These are phyloP conservation scores for Cucurbita argyrosperma DNA, from an alignment of 306 rosid species.

Conservation along the genomic window DNA sequence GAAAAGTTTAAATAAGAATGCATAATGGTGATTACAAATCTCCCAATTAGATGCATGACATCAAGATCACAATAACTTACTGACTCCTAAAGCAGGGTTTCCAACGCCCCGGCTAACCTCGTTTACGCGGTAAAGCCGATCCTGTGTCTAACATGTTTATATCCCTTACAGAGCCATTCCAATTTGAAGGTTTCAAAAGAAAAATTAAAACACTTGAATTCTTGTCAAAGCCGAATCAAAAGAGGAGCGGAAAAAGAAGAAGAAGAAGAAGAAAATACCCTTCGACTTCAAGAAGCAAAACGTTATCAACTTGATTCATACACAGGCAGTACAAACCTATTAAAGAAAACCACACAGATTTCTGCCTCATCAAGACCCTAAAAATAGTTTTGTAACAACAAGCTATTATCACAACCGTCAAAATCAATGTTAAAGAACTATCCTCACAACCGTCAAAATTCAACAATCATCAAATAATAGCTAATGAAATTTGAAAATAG, in stretches of 20 bases:
- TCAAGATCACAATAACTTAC: constrained; percentile 4
- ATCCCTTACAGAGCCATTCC: constrained; percentile 4
- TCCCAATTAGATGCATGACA: not conserved
- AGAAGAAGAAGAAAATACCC: not conserved
- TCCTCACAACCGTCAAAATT: not conserved
- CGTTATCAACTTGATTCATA: not conserved
- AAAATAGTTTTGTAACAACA: not conserved
- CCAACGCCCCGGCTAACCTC: not conserved
- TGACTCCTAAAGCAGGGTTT: not conserved
- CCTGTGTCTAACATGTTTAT: constrained; percentile 16
- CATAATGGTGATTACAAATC: not conserved
- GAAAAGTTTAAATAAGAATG: not conserved
- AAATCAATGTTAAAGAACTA: not conserved
- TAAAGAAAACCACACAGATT: not conserved
- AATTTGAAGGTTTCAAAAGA: not conserved
- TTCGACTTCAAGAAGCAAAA: not conserved
- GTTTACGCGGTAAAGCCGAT: constrained; percentile 14
- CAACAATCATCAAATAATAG: not conserved
- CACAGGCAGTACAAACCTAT: not conserved
- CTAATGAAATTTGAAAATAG: not conserved
- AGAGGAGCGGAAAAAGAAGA: not conserved
- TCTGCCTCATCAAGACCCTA: not conserved
- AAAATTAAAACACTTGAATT: not conserved
- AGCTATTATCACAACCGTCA: not conserved
- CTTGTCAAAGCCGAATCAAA: not conserved